These are phyloP conservation scores for Castanea sativa DNA, from an alignment of 306 rosid species.

Conservation along the genomic window DNA sequence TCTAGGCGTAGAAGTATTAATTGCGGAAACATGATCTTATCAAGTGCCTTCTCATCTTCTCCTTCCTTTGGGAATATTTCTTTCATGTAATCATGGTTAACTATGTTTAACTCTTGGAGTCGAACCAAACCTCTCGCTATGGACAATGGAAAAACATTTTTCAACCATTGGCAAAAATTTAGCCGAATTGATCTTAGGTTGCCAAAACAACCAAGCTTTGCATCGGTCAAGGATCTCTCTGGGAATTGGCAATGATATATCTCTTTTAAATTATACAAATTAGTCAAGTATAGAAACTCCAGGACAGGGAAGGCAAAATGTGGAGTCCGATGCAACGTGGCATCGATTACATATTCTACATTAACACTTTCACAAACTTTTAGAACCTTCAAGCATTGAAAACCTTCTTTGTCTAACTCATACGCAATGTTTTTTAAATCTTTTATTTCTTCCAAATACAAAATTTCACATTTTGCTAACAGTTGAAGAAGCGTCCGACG, in stretches of 20 bases:
- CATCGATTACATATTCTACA: conserved; percentile 10
- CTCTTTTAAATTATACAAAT: background rate
- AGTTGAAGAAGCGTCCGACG: no score
- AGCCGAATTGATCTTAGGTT: background rate
- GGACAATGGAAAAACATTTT: background rate
- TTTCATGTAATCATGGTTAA: no score
- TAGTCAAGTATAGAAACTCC: rapidly evolving
- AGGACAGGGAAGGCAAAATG: background rate
- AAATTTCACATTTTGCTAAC: no score
- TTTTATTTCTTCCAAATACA: no score
- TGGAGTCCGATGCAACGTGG: background rate
- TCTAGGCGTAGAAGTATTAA: rapidly evolving
- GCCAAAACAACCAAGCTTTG: background rate
- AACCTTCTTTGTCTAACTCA: no score
- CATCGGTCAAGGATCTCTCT: background rate
- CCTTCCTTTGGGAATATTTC: no score
- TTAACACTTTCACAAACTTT: background rate
- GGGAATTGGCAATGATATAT: background rate
- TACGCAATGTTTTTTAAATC: no score
- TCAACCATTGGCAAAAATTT: rapidly evolving
- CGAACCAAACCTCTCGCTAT: no score
- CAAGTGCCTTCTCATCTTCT: no score
- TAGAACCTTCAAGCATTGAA: no score
- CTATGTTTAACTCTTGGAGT: no score
- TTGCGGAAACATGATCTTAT: no score